Evolutionary conservation across 805 yeast species (phyloP).

Genomic region (Kodamaea kakaduensis): DNA sequence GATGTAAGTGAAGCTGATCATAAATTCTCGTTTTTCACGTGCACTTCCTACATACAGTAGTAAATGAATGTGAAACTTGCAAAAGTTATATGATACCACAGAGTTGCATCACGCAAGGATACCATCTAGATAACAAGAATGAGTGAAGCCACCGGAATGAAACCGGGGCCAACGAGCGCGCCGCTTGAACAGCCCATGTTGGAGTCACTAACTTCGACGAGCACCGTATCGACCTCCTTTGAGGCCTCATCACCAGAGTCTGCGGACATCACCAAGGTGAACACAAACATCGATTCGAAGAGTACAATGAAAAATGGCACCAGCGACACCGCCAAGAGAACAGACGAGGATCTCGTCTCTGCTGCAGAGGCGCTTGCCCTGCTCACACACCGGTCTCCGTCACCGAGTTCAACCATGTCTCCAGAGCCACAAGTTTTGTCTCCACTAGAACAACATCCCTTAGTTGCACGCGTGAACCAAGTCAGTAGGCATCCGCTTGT

Average conservation of each 20-base stretch:
- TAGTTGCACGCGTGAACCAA: conserved; percentile 34
- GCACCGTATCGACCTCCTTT: too few species aligned
- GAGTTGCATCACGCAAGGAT: too few species aligned
- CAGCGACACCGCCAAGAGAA: too few species aligned
- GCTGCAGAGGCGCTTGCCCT: conserved; percentile 43
- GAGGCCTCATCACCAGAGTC: neutral
- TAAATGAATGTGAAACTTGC: neutral
- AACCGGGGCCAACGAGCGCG: too few species aligned
- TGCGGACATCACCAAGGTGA: conserved; percentile 1
- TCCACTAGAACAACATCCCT: conserved; percentile 29
- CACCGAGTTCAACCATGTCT: conserved; percentile 12
- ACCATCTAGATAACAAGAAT: too few species aligned
- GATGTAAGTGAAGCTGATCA: too few species aligned
- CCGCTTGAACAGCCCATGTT: too few species aligned
- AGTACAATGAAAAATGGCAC: too few species aligned
- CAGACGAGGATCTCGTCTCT: conserved; percentile 24
- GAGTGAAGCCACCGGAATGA: too few species aligned
- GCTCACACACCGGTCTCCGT: conserved; percentile 21
- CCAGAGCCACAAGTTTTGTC: conserved; percentile 1
- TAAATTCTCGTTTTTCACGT: neutral
- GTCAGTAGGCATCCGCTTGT: conserved; percentile 41
- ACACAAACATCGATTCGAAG: neutral
- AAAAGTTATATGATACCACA: too few species aligned
- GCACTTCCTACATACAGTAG: too few species aligned
- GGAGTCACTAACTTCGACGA: too few species aligned